Conservation (phyloP, 306 rosid species). For the Dalbergia oliveri region DNA sequence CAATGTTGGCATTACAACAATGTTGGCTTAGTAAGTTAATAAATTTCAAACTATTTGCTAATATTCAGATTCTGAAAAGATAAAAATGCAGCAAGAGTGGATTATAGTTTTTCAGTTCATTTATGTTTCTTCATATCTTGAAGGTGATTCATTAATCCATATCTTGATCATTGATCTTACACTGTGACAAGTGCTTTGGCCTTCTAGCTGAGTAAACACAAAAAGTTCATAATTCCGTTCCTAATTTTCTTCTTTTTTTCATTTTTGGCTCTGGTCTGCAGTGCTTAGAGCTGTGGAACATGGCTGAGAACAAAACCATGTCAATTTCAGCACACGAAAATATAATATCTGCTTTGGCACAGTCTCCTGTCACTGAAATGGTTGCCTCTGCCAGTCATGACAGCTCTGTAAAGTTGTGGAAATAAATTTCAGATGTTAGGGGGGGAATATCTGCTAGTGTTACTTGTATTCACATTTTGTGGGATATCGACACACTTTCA, state of each 20-base stretch:
- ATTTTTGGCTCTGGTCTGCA: slow-evolving; percentile 12
- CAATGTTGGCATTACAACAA: no score
- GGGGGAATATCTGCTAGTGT: no score
- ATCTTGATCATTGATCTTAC: not conserved
- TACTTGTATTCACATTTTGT: no score
- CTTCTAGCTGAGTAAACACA: not conserved
- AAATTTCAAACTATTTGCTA: no score
- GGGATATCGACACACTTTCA: no score
- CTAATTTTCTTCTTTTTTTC: not conserved
- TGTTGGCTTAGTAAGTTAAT: no score
- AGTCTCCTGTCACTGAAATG: slow-evolving; percentile 59
- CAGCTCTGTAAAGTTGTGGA: slow-evolving; percentile 59
- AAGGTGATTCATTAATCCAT: no score
- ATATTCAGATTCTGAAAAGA: no score
- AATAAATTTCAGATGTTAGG: slow-evolving; percentile 38
- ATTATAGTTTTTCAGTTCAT: no score
- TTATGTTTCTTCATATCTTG: no score
- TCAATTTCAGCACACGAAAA: slow-evolving; percentile 56
- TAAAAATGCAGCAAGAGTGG: no score
- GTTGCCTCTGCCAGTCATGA: slow-evolving; percentile 70
- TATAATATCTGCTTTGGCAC: slow-evolving; percentile 59
- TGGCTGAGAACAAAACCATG: slow-evolving; percentile 63
- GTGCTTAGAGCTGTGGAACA: slow-evolving; percentile 64
- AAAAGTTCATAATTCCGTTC: not conserved
- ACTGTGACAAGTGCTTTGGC: not conserved